Base-by-base conservation (phyloP, 108 stramenopile species). In the Cylindrotheca fusiformis region DNA sequence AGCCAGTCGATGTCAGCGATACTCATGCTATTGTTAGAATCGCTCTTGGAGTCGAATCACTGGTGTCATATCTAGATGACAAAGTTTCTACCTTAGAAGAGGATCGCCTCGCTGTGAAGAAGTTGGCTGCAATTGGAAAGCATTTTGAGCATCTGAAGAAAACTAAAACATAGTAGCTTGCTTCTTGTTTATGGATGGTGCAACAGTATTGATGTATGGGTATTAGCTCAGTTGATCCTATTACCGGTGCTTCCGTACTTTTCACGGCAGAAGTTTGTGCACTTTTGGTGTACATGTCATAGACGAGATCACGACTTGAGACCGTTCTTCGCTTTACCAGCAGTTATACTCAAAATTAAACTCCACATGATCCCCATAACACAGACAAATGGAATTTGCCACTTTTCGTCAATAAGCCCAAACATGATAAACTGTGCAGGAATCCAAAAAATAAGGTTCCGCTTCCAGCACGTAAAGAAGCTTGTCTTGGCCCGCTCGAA, bases 1-100 rank as follows among this genome's bases (percentile, higher is more conserved):
- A 87, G 58, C 86, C 86, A 4, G 86, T 87, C 3, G 80, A 83
- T 50, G 86, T 87, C 10, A 68, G 66, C 19, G 80, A 87, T 18
- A 65, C 76, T 20, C 77, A 79, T 65, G 82, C 82, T 30, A 81
- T 87, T 66, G 60, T 87, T 19, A 48, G 86, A 56, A 87, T 87
- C 53, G 82, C 82, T 26, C 61, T 87, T 17, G 86, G 86, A 8
- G 73, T 72, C 29, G 82, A 87, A 17, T 83, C 82, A 2, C 55
- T 87, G 48, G 30, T 72, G 25, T 69, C 63, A 0, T 86, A 83
- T 59, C 63, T 82, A 21, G 49, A 83, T 4, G 68, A 83, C 50
- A 62, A 56, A 50, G 67, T 46, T 18, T n/a, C 18, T 12, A 57
- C 76, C 22, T 36, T 78, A 32, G 58, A 47, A 0, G 79, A 84